phyloP scores from a whole-genome alignment of 768 basidiomycete genomes.

The Lanmaoa pseudosensibilis region DNA sequence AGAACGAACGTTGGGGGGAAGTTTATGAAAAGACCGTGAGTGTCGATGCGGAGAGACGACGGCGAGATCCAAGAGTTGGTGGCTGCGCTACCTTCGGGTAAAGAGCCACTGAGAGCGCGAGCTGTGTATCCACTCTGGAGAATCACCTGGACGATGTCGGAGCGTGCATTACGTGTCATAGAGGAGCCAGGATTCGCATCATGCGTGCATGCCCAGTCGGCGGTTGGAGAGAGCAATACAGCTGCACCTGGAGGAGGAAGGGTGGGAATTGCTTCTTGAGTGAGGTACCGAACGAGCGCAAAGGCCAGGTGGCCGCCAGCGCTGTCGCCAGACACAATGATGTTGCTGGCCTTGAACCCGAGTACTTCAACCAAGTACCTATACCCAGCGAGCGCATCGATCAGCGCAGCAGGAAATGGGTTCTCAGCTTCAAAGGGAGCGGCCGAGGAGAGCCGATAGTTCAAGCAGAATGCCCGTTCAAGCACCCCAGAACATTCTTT shows the following conservation, averaged over 20 bases:
- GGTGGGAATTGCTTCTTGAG: background rate
- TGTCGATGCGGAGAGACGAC: conserved; percentile 6
- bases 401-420: background rate
- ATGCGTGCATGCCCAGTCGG: conserved; percentile 1
- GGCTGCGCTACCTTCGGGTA: conserved; percentile 2
- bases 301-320: conserved; percentile 3
- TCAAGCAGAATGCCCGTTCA: conserved; percentile 1
- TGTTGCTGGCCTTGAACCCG: background rate
- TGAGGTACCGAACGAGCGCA: background rate
- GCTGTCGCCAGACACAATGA: conserved; percentile 3
- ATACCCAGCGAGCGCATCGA: conserved; percentile 7
- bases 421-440: background rate
- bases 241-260: background rate
- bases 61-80: conserved; percentile 14
- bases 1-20: conserved; percentile 31
- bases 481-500: background rate
- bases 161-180: conserved; percentile 1
- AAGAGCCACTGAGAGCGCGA: conserved; percentile 10
- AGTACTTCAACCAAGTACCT: conserved; percentile 2
- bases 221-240: background rate
- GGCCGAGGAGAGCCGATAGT: conserved; percentile 4
- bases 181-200: background rate
- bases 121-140: background rate
- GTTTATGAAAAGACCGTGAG: conserved; percentile 18
- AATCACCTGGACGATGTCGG: background rate